Conservation (phyloP, 768 basidiomycete genomes). For the Lactifluus subvellereus region DNA sequence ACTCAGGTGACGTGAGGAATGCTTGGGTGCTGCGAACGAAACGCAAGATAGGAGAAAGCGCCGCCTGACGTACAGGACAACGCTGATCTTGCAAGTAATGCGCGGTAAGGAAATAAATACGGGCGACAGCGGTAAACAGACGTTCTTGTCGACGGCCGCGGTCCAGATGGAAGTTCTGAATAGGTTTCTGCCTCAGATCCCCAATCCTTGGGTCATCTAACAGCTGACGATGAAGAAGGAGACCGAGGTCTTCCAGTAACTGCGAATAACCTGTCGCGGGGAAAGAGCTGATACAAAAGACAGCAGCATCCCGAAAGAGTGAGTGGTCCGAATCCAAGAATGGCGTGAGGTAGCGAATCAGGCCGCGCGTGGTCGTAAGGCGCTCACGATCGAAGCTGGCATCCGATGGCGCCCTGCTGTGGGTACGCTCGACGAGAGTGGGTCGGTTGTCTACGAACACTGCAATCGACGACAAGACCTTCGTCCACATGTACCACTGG, state of each 20-base stretch:
- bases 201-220: constrained; percentile 62
- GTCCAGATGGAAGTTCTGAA: constrained; percentile 40
- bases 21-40: constrained; percentile 80
- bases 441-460: constrained; percentile 56
- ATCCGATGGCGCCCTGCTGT: constrained; percentile 65
- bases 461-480: constrained; percentile 79
- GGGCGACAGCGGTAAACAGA: constrained; percentile 78
- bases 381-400: constrained; percentile 75
- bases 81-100: constrained; percentile 66
- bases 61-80: constrained; percentile 61
- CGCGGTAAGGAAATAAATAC: constrained; percentile 84
- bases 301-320: constrained; percentile 78
- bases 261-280: constrained; percentile 71
- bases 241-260: constrained; percentile 76
- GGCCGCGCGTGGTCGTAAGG: constrained; percentile 70
- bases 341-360: constrained; percentile 81
- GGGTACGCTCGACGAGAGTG: constrained; percentile 52
- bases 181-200: constrained; percentile 35
- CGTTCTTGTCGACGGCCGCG: constrained; percentile 70
- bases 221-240: constrained; percentile 74
- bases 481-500: constrained; percentile 84
- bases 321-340: constrained; percentile 84
- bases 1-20: constrained; percentile 66
- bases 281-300: constrained; percentile 84
- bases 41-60: constrained; percentile 73